A percentile compares a stretch with the other conserved stretches of the same genome.
Evolutionary conservation across 805 yeast genomes (phyloP).

Genomic region (Maudiozyma saulgeensis): DNA sequence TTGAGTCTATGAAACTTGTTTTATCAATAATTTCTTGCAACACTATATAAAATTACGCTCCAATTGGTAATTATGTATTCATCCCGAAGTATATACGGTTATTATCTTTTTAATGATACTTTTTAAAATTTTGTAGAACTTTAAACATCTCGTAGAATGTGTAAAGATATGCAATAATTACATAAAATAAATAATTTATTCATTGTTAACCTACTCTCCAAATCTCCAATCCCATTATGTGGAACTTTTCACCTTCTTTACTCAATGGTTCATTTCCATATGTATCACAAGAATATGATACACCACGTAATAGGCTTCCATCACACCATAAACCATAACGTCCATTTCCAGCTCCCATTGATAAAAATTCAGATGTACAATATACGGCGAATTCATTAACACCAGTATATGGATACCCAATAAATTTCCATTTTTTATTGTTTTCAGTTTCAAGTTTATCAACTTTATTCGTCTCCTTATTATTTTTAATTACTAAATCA

Average conservation of each 20-base stretch:
- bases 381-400: constrained; percentile 76
- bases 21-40: no score
- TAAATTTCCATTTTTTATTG: constrained; percentile 38
- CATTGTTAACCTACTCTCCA: constrained; percentile 60
- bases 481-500: constrained; percentile 9
- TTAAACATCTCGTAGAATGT: no score
- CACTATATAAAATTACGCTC: no score
- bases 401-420: constrained; percentile 83
- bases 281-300: constrained; percentile 67
- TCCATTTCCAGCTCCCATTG: constrained; percentile 89
- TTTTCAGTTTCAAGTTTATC: constrained; percentile 8
- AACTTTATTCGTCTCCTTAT: constrained; percentile 3
- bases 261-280: constrained; percentile 82
- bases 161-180: not conserved
- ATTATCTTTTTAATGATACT: no score
- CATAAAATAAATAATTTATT: not conserved
- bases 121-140: no score
- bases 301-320: constrained; percentile 63
- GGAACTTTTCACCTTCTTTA: constrained; percentile 52
- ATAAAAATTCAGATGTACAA: constrained; percentile 65
- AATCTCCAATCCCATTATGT: constrained; percentile 67
- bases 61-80: no score
- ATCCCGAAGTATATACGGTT: no score
- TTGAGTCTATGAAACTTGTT: no score
- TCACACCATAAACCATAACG: constrained; percentile 89